Percentiles rank a stretch among this genome's conserved stretches.
Evolutionary conservation across 2,329 filamentous ascomycete species (phyloP).

Genomic region (Furcasterigmium furcatum): DNA sequence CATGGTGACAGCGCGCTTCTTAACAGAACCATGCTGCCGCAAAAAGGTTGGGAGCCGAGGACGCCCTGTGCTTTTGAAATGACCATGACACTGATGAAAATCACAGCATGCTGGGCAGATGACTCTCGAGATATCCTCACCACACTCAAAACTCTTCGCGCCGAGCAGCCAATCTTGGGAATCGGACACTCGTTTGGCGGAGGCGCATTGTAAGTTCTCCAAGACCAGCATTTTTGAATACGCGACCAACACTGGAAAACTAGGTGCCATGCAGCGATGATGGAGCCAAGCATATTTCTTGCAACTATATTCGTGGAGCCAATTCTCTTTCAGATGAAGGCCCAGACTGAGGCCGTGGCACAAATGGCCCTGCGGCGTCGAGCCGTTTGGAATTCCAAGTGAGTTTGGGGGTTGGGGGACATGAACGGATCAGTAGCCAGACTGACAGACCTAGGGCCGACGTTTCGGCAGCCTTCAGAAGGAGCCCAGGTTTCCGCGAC

Average conservation of each 20-base stretch:
- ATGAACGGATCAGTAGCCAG: not conserved
- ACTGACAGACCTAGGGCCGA: not conserved
- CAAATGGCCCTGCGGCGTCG: conserved; percentile 3
- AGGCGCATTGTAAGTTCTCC: conserved; percentile 3
- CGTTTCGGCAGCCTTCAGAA: not conserved
- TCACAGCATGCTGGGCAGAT: conserved; percentile 7
- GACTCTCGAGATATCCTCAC: conserved; percentile 8
- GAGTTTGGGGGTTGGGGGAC: not conserved
- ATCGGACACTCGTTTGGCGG: conserved; percentile 8
- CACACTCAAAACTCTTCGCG: not conserved
- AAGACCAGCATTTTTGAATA: too few species aligned
- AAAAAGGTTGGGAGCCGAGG: not conserved
- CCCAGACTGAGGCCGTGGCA: conserved; percentile 3
- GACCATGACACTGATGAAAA: too few species aligned
- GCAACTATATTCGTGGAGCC: conserved; percentile 7
- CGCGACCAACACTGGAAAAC: too few species aligned
- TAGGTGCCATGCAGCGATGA: conserved; percentile 9
- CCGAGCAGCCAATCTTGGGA: conserved; percentile 4
- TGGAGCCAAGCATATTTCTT: conserved; percentile 2
- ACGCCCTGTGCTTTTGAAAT: too few species aligned
- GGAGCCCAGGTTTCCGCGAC: not conserved
- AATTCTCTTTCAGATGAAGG: conserved; percentile 6
- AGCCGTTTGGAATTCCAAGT: conserved; percentile 6
- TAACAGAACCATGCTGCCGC: conserved; percentile 1
- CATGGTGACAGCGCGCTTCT: conserved; percentile 7